A percentile compares a stretch with the other conserved stretches of the same genome.
Evolutionary conservation across 139 green algal genomes (phyloP).

Genomic region (Microglena sp.): DNA sequence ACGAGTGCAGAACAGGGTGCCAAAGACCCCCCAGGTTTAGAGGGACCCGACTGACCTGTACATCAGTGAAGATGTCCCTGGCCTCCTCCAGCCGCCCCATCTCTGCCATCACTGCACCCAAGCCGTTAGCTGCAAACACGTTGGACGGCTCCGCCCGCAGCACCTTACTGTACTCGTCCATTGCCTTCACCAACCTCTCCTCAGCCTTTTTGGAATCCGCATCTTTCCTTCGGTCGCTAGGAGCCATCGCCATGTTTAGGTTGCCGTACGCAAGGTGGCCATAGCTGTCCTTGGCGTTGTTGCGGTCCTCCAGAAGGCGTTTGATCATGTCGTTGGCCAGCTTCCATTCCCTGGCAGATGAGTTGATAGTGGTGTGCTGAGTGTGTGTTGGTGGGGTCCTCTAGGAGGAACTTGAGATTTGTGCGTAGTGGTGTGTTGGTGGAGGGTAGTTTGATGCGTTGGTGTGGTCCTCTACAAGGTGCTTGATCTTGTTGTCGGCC

Average conservation of each 20-base stretch:
- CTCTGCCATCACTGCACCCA: slow-evolving; percentile 77
- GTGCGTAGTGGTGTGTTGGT: no score
- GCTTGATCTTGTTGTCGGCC: no score
- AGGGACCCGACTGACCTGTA: slow-evolving; percentile 22
- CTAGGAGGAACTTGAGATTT: no score
- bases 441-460: no score
- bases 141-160: slow-evolving; percentile 52
- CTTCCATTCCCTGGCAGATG: slow-evolving; percentile 4
- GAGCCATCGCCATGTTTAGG: slow-evolving; percentile 43
- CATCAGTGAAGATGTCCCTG: slow-evolving; percentile 33
- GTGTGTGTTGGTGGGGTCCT: no score
- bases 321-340: slow-evolving; percentile 9
- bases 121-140: slow-evolving; percentile 77
- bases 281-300: slow-evolving; percentile 33
- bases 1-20: no score
- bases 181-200: slow-evolving; percentile 35
- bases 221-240: slow-evolving; percentile 22
- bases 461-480: no score
- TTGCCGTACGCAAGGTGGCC: slow-evolving; percentile 45
- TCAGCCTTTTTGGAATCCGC: slow-evolving; percentile 14
- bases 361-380: no score
- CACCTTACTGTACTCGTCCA: slow-evolving; percentile 44
- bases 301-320: no score
- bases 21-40: no score
- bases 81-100: slow-evolving; percentile 51